phyloP scores from a whole-genome alignment of 768 basidiomycete species.

The Coprinellus micaceus region DNA sequence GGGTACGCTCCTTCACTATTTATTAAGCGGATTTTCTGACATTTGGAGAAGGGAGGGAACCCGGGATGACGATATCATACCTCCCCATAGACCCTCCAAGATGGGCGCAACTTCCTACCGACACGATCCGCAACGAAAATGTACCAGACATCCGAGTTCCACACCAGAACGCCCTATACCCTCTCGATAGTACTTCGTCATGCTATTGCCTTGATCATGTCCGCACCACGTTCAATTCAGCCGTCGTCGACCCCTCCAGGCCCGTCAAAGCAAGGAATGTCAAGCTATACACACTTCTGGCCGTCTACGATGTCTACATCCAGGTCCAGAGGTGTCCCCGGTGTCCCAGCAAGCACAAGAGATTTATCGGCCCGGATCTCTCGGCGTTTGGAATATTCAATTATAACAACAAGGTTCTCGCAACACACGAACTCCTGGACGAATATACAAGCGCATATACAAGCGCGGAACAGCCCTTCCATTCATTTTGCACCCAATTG shows the following conservation, averaged over 20 bases:
- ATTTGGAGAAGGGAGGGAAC: not conserved
- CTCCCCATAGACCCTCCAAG: constrained; percentile 9
- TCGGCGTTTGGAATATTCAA: constrained; percentile 29
- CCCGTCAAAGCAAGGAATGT: not conserved
- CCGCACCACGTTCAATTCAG: not conserved
- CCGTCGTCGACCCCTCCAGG: not conserved
- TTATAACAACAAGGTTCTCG: constrained; percentile 6
- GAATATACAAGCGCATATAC: constrained; percentile 30
- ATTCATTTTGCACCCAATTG: not conserved
- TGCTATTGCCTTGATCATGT: constrained; percentile 10
- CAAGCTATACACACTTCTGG: constrained; percentile 12
- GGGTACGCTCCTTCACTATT: not conserved
- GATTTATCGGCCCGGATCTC: constrained; percentile 30
- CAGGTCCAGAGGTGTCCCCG: constrained; percentile 15
- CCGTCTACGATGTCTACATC: constrained; percentile 3
- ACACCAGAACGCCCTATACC: constrained; percentile 1
- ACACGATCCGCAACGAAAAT: not conserved
- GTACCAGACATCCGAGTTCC: not conserved
- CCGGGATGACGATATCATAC: constrained; percentile 10
- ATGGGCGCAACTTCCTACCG: constrained; percentile 10
- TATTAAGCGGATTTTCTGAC: not conserved
- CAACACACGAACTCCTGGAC: constrained; percentile 31
- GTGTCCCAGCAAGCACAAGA: constrained; percentile 7
- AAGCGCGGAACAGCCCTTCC: constrained; percentile 33
- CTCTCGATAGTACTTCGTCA: not conserved